A percentile compares a stretch with the other conserved stretches of the same genome.
Evolutionary conservation across 2,329 filamentous ascomycete genomes (phyloP).

Genomic region (Mariannaea sp.): DNA sequence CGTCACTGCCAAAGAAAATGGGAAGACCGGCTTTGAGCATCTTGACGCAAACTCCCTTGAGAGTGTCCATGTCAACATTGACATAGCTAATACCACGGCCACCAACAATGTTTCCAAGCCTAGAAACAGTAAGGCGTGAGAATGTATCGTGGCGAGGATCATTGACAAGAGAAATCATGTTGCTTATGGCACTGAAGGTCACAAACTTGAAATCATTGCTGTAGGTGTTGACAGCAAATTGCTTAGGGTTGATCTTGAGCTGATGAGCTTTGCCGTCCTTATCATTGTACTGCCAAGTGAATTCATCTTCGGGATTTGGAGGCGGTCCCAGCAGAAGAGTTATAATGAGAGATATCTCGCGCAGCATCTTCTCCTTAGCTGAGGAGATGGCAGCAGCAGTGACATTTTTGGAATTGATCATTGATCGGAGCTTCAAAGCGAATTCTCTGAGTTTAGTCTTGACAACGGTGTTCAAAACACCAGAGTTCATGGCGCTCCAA

Average conservation of each 20-base stretch:
- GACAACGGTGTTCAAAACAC: slow-evolving; percentile 72
- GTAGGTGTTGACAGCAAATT: slow-evolving; percentile 72
- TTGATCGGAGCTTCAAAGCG: slow-evolving; percentile 70
- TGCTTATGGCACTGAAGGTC: slow-evolving; percentile 63
- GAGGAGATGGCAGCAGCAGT: slow-evolving; percentile 48
- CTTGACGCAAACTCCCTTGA: slow-evolving; percentile 74
- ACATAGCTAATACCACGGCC: slow-evolving; percentile 79
- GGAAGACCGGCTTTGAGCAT: slow-evolving; percentile 81
- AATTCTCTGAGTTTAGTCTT: slow-evolving; percentile 89
- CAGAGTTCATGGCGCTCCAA: slow-evolving; percentile 75
- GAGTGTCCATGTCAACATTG: slow-evolving; percentile 74
- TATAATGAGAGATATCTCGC: slow-evolving; percentile 79
- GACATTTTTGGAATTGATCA: slow-evolving; percentile 47
- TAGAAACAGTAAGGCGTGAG: slow-evolving; percentile 73
- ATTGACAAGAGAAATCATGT: slow-evolving; percentile 81
- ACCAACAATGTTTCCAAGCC: slow-evolving; percentile 81
- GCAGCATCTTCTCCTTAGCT: slow-evolving; percentile 75
- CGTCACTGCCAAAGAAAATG: slow-evolving; percentile 88
- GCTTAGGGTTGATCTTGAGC: slow-evolving; percentile 67
- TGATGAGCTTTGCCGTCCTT: slow-evolving; percentile 66
- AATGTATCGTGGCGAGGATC: slow-evolving; percentile 80
- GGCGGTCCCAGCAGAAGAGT: slow-evolving; percentile 82
- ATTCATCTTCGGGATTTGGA: slow-evolving; percentile 69
- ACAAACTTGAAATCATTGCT: slow-evolving; percentile 60
- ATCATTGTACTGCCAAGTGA: slow-evolving; percentile 81